These are phyloP conservation scores for Delphinella strobiligena DNA, from an alignment of 2,329 filamentous ascomycete species.

Conservation along the genomic window DNA sequence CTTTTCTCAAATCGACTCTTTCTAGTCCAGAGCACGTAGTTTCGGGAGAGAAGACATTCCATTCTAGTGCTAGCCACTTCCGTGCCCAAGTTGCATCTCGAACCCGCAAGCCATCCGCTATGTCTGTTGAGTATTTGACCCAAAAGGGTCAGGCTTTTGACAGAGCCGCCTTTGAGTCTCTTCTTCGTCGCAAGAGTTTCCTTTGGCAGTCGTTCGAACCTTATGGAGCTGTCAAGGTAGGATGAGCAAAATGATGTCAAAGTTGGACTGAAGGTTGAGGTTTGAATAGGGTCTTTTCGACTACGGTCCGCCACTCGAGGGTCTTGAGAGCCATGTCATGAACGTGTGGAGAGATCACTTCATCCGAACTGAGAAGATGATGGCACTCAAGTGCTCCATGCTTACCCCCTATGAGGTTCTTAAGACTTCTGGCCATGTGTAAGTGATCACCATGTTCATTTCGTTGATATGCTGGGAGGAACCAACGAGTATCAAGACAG, in stretches of 20 bases:
- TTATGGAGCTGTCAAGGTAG: conserved; percentile 40
- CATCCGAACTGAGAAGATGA: conserved; percentile 85
- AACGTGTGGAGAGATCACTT: conserved; percentile 91
- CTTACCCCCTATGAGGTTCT: conserved; percentile 87
- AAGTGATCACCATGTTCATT: too few species aligned
- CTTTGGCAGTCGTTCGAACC: conserved; percentile 95
- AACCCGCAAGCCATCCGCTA: conserved; percentile 21
- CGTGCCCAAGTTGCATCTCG: neutral
- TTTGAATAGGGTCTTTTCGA: conserved; percentile 54
- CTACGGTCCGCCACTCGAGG: conserved; percentile 80
- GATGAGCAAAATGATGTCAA: too few species aligned
- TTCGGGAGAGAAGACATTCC: neutral
- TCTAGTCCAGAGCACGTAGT: neutral
- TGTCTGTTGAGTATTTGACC: conserved; percentile 56
- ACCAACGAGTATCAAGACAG: too few species aligned
- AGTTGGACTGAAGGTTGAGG: neutral
- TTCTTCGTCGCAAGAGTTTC: conserved; percentile 82
- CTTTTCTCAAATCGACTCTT: neutral
- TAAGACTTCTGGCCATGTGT: conserved; percentile 87
- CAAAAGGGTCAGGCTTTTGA: conserved; percentile 86
- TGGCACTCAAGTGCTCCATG: conserved; percentile 88
- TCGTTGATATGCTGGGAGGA: too few species aligned
- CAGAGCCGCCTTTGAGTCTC: conserved; percentile 64
- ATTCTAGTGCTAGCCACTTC: neutral
- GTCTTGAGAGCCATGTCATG: conserved; percentile 76